Percentiles rank a stretch among this genome's conserved stretches.
Conservation (phyloP, 2,329 filamentous ascomycete species). For the Botrytis fabae region DNA sequence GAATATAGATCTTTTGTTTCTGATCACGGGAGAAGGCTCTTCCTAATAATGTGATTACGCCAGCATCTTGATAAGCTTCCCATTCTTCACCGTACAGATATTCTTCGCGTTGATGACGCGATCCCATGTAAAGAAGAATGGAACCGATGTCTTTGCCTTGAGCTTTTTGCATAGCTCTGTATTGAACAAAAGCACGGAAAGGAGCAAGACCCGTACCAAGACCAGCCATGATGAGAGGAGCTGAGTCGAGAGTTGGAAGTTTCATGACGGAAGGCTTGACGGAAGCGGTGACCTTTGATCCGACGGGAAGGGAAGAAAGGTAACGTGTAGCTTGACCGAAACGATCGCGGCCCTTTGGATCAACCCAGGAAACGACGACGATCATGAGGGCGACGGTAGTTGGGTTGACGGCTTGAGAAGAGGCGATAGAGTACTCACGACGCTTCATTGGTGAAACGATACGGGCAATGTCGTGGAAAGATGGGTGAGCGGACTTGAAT, state of each 20-base stretch:
- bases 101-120: constrained; percentile 95
- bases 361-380: constrained; percentile 94
- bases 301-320: constrained; percentile 73
- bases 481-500: constrained; percentile 84
- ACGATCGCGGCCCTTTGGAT: constrained; percentile 81
- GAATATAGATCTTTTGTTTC: constrained; percentile 98
- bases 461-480: constrained; percentile 82
- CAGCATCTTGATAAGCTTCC: constrained; percentile 95
- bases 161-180: constrained; percentile 97
- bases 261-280: constrained; percentile 99
- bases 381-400: constrained; percentile 92
- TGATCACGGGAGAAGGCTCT: constrained; percentile 96
- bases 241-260: constrained; percentile 81
- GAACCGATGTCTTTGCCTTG: constrained; percentile 92
- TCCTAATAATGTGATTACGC: constrained; percentile 91
- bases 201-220: constrained; percentile 96
- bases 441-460: constrained; percentile 93
- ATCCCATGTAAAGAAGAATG: constrained; percentile 94
- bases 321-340: constrained; percentile 93
- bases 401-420: constrained; percentile 90
- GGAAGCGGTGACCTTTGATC: constrained; percentile 80
- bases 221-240: constrained; percentile 97
- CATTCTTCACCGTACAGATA: constrained; percentile 99
- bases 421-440: constrained; percentile 98
- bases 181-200: constrained; percentile 99